A percentile compares a stretch with the other conserved stretches of the same genome.
These are phyloP conservation scores for Shiraia sp. DNA, from an alignment of 2,329 filamentous ascomycete genomes.

Conservation along the genomic window DNA sequence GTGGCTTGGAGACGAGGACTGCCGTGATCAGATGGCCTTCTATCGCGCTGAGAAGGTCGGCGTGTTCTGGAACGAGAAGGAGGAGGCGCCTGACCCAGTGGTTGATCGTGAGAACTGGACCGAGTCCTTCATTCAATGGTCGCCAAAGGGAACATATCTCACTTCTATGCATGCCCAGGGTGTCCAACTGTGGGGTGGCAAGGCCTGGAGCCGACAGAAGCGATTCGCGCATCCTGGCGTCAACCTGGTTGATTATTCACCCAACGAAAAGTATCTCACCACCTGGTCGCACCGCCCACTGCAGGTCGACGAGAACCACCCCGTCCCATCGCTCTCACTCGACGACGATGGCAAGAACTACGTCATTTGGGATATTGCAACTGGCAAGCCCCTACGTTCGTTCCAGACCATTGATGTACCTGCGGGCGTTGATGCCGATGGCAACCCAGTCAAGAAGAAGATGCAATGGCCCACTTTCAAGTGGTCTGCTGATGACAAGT, in stretches of 20 bases:
- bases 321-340: conserved; percentile 69
- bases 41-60: conserved; percentile 90
- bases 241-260: conserved; percentile 95
- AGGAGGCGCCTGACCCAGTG: conserved; percentile 81
- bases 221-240: conserved; percentile 95
- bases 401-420: conserved; percentile 88
- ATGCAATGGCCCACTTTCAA: conserved; percentile 99
- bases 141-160: conserved; percentile 88
- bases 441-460: conserved; percentile 79
- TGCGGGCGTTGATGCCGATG: conserved; percentile 63
- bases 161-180: conserved; percentile 95
- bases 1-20: conserved; percentile 86
- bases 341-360: conserved; percentile 99
- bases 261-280: conserved; percentile 86
- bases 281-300: conserved; percentile 97
- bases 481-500: conserved; percentile 97
- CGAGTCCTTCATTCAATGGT: conserved; percentile 98
- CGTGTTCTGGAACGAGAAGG: conserved; percentile 98
- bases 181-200: conserved; percentile 95
- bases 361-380: conserved; percentile 95
- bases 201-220: conserved; percentile 85
- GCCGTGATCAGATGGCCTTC: conserved; percentile 94
- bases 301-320: conserved; percentile 85
- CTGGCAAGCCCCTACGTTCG: conserved; percentile 85
- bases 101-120: conserved; percentile 97